Conservation (phyloP, 331 rosid genomes). For the Telfairia occidentalis region DNA sequence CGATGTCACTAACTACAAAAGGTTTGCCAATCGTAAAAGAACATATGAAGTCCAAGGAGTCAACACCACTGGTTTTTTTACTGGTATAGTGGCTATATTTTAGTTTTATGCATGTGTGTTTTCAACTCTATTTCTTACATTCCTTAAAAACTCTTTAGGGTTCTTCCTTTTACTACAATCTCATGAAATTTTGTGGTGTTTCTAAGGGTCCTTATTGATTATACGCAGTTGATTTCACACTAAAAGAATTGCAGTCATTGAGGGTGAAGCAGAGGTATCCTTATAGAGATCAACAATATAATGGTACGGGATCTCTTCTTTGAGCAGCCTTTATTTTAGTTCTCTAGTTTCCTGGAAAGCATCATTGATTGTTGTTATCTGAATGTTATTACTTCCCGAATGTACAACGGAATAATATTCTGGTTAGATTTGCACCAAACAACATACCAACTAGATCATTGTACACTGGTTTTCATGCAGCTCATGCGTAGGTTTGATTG, state of each 20-base stretch:
- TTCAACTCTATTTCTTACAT: not conserved
- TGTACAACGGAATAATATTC: not conserved
- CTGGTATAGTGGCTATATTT: conserved; percentile 33
- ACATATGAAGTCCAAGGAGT: conserved; percentile 72
- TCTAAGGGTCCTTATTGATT: conserved; percentile 3
- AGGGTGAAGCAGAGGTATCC: conserved; percentile 60
- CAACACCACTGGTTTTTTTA: conserved; percentile 57
- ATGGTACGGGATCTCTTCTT: conserved; percentile 44
- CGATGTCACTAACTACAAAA: conserved; percentile 39
- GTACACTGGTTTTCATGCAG: not conserved
- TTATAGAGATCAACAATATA: conserved; percentile 69
- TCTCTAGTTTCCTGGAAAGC: not conserved
- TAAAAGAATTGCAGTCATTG: conserved; percentile 57
- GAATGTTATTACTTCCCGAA: not conserved
- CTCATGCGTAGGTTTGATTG: not conserved
- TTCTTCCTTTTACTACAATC: not conserved
- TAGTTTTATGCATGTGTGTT: not conserved
- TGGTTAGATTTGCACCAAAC: not conserved
- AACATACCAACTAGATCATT: not conserved
- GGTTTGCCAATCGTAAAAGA: conserved; percentile 66
- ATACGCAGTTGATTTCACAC: conserved; percentile 79
- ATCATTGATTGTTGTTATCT: not conserved
- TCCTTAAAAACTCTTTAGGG: not conserved
- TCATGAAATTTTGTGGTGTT: not conserved
- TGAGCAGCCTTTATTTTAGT: not conserved